phyloP scores from a whole-genome alignment of 1,284 basidiomycete genomes.

The Malassezia sp. region DNA sequence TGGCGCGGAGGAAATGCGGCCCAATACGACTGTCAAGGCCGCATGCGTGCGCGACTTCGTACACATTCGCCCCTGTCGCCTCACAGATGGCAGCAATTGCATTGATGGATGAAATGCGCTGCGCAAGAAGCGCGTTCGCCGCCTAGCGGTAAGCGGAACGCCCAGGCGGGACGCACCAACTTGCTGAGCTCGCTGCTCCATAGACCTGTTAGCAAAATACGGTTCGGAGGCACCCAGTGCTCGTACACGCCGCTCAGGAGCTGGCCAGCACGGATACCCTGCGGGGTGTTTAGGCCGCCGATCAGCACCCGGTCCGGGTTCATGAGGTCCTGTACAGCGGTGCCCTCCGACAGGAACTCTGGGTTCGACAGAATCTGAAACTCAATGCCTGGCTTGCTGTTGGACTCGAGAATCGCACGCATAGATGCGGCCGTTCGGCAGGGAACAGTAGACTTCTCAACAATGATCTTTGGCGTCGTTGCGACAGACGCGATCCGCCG shows the following conservation, averaged over 20 bases:
- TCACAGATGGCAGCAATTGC: constrained; percentile 97
- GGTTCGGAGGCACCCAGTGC: constrained; percentile 83
- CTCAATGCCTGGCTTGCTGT: constrained; percentile 75
- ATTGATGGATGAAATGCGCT: constrained; percentile 92
- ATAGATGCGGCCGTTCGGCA: constrained; percentile 97
- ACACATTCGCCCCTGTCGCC: constrained; percentile 96
- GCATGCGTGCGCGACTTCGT: constrained; percentile 90
- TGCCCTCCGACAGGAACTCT: constrained; percentile 96
- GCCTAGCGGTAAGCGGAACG: constrained; percentile 50
- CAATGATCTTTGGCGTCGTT: constrained; percentile 86
- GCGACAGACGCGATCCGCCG: constrained; percentile 88
- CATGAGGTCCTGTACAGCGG: constrained; percentile 80
- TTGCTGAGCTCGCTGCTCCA: constrained; percentile 99
- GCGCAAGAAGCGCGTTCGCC: constrained; percentile 93
- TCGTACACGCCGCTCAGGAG: constrained; percentile 71
- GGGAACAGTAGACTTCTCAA: constrained; percentile 98
- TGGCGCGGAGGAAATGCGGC: constrained; percentile 86
- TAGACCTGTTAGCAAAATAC: constrained; percentile 83
- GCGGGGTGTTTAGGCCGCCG: constrained; percentile 76
- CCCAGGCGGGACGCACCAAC: constrained; percentile 51
- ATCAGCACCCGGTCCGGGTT: constrained; percentile 89
- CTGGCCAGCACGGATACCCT: constrained; percentile 69
- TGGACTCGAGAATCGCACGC: constrained; percentile 96
- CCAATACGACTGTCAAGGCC: constrained; percentile 87
- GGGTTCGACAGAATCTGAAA: constrained; percentile 99